A percentile compares a stretch with the other conserved stretches of the same genome.
Conservation (phyloP, 495 filamentous ascomycete species). For the Penicillium herquei region DNA sequence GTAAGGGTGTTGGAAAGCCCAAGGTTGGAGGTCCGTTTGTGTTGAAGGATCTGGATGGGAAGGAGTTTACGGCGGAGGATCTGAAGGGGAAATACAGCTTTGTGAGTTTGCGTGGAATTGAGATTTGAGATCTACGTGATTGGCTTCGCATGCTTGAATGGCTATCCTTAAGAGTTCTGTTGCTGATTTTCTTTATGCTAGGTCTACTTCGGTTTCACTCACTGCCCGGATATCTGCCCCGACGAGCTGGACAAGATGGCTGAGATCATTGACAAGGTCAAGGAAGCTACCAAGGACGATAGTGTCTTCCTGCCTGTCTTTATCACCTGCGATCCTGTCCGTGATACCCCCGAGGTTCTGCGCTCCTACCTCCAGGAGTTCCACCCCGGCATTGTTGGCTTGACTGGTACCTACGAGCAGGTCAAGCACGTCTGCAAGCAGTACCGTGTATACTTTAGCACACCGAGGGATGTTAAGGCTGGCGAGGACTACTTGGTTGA, state of each 20-base stretch:
- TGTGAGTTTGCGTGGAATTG: slow-evolving; percentile 33
- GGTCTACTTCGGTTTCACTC: slow-evolving; percentile 98
- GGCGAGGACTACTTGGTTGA: slow-evolving; percentile 97
- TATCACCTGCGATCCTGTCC: slow-evolving; percentile 90
- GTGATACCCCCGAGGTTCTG: slow-evolving; percentile 82
- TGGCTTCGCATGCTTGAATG: neutral
- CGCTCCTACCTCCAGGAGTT: slow-evolving; percentile 88
- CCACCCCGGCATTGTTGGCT: slow-evolving; percentile 79
- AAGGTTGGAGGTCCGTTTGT: slow-evolving; percentile 89
- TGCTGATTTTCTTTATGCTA: slow-evolving; percentile 19
- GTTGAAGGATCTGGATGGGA: slow-evolving; percentile 78
- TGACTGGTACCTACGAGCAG: slow-evolving; percentile 92
- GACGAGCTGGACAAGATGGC: slow-evolving; percentile 99
- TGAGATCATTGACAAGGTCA: slow-evolving; percentile 80
- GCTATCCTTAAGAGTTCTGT: too few species aligned
- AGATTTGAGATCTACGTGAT: neutral
- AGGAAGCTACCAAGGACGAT: slow-evolving; percentile 44
- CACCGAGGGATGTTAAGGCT: slow-evolving; percentile 78
- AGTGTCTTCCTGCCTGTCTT: slow-evolving; percentile 72
- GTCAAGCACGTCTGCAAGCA: slow-evolving; percentile 89
- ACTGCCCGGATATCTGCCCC: slow-evolving; percentile 98
- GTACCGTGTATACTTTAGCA: slow-evolving; percentile 96
- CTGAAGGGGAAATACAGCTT: slow-evolving; percentile 84
- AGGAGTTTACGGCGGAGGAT: slow-evolving; percentile 69
- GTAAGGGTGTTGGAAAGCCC: slow-evolving; percentile 87